Percentiles rank a stretch among this genome's conserved stretches.
phyloP scores from a whole-genome alignment of 1,284 basidiomycete genomes.

The Heliocybe sulcata region DNA sequence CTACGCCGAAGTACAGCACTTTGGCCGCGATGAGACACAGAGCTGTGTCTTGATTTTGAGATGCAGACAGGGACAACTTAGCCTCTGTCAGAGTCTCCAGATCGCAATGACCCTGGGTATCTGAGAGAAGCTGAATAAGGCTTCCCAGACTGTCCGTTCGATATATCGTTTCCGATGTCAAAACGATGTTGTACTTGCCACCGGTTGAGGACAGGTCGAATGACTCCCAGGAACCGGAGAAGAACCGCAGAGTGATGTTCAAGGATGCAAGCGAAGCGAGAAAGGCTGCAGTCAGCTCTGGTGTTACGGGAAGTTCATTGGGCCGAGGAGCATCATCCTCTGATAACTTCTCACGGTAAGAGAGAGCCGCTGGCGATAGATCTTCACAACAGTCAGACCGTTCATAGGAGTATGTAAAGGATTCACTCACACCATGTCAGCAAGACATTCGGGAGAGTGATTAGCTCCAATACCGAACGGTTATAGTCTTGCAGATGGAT shows the following conservation, averaged over 20 bases:
- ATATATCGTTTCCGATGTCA: slow-evolving; percentile 95
- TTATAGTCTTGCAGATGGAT: slow-evolving; percentile 97
- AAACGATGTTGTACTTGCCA: slow-evolving; percentile 57
- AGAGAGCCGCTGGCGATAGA: slow-evolving; percentile 40
- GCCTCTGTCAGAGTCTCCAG: slow-evolving; percentile 7
- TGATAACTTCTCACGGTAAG: slow-evolving; percentile 24
- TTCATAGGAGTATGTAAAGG: neutral
- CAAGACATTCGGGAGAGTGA: slow-evolving; percentile 86
- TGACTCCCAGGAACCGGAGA: slow-evolving; percentile 75
- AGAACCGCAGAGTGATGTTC: slow-evolving; percentile 66
- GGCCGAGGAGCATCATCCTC: slow-evolving; percentile 20
- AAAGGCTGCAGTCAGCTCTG: slow-evolving; percentile 63
- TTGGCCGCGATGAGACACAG: slow-evolving; percentile 81
- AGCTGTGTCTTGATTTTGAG: neutral
- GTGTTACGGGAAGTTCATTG: slow-evolving; percentile 57
- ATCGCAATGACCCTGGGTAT: slow-evolving; percentile 19
- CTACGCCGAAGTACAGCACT: slow-evolving; percentile 93
- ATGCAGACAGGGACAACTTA: slow-evolving; percentile 4
- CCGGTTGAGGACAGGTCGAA: slow-evolving; percentile 29
- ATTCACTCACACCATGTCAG: slow-evolving; percentile 75
- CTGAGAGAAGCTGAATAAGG: slow-evolving; percentile 52
- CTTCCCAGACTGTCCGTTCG: slow-evolving; percentile 57
- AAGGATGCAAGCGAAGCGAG: slow-evolving; percentile 41
- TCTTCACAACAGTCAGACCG: slow-evolving; percentile 20
- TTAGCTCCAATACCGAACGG: slow-evolving; percentile 71